These are phyloP conservation scores for Phialocephala sp. DNA, from an alignment of 2,329 filamentous ascomycete species.

Conservation along the genomic window DNA sequence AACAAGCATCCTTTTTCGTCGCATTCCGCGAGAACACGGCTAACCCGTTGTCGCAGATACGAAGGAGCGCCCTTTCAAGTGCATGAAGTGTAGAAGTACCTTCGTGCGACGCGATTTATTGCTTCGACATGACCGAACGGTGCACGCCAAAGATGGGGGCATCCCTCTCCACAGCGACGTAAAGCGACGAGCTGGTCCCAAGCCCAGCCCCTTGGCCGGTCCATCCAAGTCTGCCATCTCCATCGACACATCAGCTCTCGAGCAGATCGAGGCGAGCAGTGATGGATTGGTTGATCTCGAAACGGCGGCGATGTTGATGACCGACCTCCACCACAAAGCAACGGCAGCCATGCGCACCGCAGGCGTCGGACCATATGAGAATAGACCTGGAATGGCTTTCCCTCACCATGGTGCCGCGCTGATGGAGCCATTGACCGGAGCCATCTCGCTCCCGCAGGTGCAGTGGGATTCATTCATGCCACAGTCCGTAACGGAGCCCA, in stretches of 20 bases:
- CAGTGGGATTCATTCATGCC: constrained; percentile 91
- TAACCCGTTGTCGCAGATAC: constrained; percentile 68
- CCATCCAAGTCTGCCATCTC: constrained; percentile 80
- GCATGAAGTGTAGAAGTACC: constrained; percentile 96
- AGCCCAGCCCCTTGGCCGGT: constrained; percentile 65
- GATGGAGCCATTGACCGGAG: constrained; percentile 78
- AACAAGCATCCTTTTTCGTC: constrained; percentile 12
- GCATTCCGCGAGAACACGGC: background rate
- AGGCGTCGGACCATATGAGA: constrained; percentile 57
- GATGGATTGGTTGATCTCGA: constrained; percentile 95
- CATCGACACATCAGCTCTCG: constrained; percentile 83
- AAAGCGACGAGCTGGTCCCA: constrained; percentile 79
- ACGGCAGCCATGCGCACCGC: constrained; percentile 72
- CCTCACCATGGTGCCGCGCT: constrained; percentile 73
- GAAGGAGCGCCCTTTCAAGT: constrained; percentile 98
- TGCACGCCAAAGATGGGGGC: constrained; percentile 97
- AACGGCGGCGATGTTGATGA: constrained; percentile 97
- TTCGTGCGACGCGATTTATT: constrained; percentile 97
- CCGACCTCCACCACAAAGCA: constrained; percentile 96
- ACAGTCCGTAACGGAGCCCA: constrained; percentile 70
- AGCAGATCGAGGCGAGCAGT: constrained; percentile 90
- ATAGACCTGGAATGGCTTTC: constrained; percentile 69
- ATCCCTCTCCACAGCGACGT: constrained; percentile 92
- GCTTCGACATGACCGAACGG: constrained; percentile 95
- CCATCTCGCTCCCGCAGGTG: constrained; percentile 83